phyloP scores from a whole-genome alignment of 805 yeast species.

The Komagataella ulmi region DNA sequence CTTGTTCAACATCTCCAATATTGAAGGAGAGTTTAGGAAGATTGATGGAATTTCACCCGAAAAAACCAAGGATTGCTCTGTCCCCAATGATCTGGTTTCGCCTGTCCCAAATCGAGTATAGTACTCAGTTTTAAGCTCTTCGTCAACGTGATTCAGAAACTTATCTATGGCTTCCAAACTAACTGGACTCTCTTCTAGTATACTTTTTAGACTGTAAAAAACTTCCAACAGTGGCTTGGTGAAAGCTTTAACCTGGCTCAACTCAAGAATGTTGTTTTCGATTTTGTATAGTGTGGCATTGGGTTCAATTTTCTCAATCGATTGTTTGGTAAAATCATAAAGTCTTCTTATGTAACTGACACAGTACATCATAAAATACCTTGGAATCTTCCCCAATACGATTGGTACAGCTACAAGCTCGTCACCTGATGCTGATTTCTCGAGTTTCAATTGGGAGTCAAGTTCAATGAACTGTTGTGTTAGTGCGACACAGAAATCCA shows the following conservation, averaged over 20 bases:
- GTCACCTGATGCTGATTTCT: constrained; percentile 4
- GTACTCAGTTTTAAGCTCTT: background rate
- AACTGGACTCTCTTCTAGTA: constrained; percentile 37
- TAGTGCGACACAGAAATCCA: constrained; percentile 60
- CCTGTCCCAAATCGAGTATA: background rate
- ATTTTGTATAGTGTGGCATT: background rate
- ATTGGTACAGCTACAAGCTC: constrained; percentile 41
- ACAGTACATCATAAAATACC: constrained; percentile 53
- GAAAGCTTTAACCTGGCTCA: constrained; percentile 17
- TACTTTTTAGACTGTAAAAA: constrained; percentile 32
- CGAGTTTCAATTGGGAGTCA: background rate
- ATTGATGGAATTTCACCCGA: constrained; percentile 5
- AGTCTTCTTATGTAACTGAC: constrained; percentile 54
- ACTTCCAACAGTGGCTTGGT: constrained; percentile 36
- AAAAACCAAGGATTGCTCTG: background rate
- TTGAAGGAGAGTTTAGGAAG: background rate
- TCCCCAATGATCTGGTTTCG: background rate
- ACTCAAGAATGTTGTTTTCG: background rate
- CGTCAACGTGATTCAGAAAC: constrained; percentile 46
- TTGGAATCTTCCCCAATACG: constrained; percentile 54
- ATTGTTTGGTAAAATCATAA: constrained; percentile 24
- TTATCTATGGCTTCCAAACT: constrained; percentile 44
- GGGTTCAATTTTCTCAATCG: background rate
- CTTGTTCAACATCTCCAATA: constrained; percentile 14
- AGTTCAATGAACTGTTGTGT: constrained; percentile 60